Evolutionary conservation across 345 rosid species (phyloP).

Genomic region (Populus davidiana): DNA sequence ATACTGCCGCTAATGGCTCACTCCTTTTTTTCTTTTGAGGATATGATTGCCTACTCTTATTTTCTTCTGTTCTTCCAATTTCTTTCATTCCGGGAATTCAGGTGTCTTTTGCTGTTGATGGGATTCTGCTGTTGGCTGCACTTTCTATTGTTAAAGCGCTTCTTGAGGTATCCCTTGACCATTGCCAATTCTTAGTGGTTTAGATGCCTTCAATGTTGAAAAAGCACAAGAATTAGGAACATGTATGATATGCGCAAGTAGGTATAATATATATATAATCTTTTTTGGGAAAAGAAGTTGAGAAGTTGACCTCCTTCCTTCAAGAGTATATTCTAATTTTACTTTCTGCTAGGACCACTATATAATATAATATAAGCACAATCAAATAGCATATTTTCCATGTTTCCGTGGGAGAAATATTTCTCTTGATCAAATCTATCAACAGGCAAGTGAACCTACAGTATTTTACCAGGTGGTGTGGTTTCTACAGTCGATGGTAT

Average conservation of each 20-base stretch:
- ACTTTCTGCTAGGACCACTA: background rate
- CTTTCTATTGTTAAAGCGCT: slow-evolving; percentile 66
- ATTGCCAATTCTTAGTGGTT: background rate
- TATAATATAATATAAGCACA: background rate
- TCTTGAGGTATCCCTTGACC: slow-evolving; percentile 53
- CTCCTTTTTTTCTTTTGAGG: background rate
- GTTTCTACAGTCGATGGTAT: background rate
- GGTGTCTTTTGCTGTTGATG: slow-evolving; percentile 87
- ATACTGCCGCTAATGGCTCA: background rate
- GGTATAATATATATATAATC: background rate
- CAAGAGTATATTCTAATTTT: background rate
- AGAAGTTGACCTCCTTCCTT: background rate
- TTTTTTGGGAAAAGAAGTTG: background rate
- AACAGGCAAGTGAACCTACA: background rate
- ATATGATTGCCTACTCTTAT: background rate
- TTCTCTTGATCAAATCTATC: background rate
- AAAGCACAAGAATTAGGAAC: background rate
- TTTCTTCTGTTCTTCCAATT: background rate
- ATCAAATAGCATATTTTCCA: background rate
- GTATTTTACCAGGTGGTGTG: background rate
- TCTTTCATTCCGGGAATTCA: slow-evolving; percentile 15
- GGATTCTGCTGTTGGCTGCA: slow-evolving; percentile 61
- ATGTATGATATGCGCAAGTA: background rate
- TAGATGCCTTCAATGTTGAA: background rate
- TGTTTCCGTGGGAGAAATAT: background rate